These are phyloP conservation scores for Pyrenochaeta sp. DNA, from an alignment of 2,329 filamentous ascomycete genomes.

Conservation along the genomic window DNA sequence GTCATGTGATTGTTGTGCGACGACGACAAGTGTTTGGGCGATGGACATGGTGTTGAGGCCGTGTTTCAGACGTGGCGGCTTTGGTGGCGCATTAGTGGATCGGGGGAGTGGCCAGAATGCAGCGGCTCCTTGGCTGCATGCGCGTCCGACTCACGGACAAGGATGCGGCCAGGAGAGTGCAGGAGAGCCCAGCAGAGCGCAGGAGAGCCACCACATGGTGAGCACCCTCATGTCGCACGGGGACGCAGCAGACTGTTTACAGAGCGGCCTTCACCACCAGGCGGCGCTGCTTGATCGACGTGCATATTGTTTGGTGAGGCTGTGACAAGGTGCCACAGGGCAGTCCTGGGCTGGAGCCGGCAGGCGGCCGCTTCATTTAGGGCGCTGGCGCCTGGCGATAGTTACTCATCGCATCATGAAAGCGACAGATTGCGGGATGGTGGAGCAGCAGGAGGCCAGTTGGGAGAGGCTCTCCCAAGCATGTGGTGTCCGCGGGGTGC, in stretches of 20 bases:
- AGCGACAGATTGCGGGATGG: neutral
- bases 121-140: constrained; percentile 15
- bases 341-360: too few relatives aligned
- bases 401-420: too few relatives aligned
- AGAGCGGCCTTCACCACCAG: too few relatives aligned
- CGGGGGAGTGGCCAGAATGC: constrained; percentile 7
- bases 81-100: constrained; percentile 20
- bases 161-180: constrained; percentile 14
- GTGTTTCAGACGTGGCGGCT: constrained; percentile 37
- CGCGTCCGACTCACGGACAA: constrained; percentile 14
- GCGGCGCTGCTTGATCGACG: too few relatives aligned
- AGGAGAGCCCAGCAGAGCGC: too few relatives aligned
- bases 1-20: constrained; percentile 11
- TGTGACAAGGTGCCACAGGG: too few relatives aligned
- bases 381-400: too few relatives aligned
- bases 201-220: too few relatives aligned
- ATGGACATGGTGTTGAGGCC: constrained; percentile 41
- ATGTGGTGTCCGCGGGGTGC: constrained; percentile 7
- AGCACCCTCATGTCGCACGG: too few relatives aligned
- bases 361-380: too few relatives aligned
- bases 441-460: neutral
- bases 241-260: too few relatives aligned
- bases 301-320: too few relatives aligned
- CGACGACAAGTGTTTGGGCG: constrained; percentile 3
- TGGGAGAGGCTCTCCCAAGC: constrained; percentile 2